Evolutionary conservation across 495 filamentous ascomycete species (phyloP).

Genomic region (Tuber indicum): DNA sequence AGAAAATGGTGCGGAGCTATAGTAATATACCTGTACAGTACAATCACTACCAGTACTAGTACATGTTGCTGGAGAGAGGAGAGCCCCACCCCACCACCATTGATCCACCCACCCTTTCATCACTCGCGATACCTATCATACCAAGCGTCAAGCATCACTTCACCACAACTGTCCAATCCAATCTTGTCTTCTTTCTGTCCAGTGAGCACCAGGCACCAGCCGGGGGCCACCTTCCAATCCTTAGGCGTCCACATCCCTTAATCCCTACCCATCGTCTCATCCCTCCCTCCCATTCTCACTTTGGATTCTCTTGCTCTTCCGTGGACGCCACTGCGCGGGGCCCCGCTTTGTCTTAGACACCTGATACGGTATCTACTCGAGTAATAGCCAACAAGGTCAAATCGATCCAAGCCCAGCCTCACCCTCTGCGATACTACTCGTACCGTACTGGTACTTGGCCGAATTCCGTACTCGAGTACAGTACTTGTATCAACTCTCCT

Average conservation of each 20-base stretch:
- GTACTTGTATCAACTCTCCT: neutral
- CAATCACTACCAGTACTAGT: neutral
- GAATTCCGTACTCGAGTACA: too few relatives aligned
- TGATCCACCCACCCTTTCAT: neutral
- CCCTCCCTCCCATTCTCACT: slow-evolving; percentile 11
- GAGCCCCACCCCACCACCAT: neutral
- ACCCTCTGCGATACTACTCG: neutral
- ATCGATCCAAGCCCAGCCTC: neutral
- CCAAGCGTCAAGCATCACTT: neutral
- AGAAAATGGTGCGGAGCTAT: neutral
- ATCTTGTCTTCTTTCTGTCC: neutral
- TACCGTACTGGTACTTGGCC: neutral
- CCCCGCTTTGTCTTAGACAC: slow-evolving; percentile 29
- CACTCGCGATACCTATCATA: neutral
- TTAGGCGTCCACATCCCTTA: slow-evolving; percentile 17
- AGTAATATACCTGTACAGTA: too few relatives aligned
- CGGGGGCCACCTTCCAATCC: slow-evolving; percentile 25
- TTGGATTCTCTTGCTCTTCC: slow-evolving; percentile 22
- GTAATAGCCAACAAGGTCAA: slow-evolving; percentile 16
- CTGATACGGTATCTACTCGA: slow-evolving; percentile 9
- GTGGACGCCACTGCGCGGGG: slow-evolving; percentile 27
- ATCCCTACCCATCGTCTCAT: slow-evolving; percentile 10
- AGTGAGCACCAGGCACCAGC: slow-evolving; percentile 16
- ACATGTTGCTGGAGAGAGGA: neutral
- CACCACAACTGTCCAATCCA: neutral